phyloP scores from a whole-genome alignment of 208 protist genomes.

The Naegleria lovaniensis region DNA sequence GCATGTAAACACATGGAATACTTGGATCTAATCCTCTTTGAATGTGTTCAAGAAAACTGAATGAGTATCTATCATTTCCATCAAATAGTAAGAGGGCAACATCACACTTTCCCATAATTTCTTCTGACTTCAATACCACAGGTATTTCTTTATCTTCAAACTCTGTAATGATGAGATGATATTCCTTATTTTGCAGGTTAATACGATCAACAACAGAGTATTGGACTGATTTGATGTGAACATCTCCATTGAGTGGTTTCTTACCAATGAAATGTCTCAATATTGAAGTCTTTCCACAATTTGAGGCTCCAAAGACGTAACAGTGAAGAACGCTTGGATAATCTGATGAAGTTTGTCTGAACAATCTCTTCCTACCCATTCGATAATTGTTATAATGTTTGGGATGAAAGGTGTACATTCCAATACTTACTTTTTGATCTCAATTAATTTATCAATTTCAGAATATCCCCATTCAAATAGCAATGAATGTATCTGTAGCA shows the following conservation, averaged over 20 bases:
- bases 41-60: background rate
- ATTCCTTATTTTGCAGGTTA: background rate
- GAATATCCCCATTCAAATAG: background rate
- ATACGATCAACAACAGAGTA: background rate
- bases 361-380: background rate
- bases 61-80: constrained; percentile 4
- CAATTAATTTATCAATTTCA: background rate
- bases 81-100: background rate
- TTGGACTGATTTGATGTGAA: background rate
- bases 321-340: background rate
- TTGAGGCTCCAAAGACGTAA: background rate
- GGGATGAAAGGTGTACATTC: no score
- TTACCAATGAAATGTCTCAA: constrained; percentile 1
- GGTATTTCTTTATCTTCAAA: background rate
- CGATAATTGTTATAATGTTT: no score
- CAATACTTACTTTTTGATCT: background rate
- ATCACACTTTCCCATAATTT: constrained; percentile 12
- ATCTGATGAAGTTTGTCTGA: background rate
- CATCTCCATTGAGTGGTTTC: background rate
- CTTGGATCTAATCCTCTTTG: background rate
- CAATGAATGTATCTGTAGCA: background rate
- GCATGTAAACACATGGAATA: background rate
- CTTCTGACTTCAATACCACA: background rate
- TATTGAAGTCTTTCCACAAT: background rate
- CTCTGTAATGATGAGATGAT: constrained; percentile 14